phyloP scores from a whole-genome alignment of 1,284 basidiomycete species.

The Trametes pubescens region DNA sequence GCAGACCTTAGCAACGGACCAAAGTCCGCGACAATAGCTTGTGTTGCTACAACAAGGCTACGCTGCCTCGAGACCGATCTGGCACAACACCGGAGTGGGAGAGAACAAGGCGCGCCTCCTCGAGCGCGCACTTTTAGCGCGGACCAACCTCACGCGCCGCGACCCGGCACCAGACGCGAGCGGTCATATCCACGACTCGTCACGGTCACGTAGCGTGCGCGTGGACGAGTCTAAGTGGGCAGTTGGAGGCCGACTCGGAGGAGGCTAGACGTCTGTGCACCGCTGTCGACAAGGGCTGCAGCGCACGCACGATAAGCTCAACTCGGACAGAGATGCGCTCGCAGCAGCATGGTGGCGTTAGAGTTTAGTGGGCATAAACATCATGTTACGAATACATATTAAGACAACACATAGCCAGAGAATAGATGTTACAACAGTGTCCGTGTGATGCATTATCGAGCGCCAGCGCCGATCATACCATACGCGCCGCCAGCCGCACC shows the following conservation, averaged over 20 bases:
- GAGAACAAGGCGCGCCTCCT: constrained; percentile 12
- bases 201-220: not conserved
- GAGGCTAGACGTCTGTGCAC: not conserved
- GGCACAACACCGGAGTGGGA: not conserved
- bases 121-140: not conserved
- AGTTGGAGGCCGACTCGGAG: not conserved
- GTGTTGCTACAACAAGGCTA: constrained; percentile 15
- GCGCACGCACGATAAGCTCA: not conserved
- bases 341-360: constrained; percentile 28
- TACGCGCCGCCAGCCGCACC: constrained; percentile 25
- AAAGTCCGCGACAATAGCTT: not conserved
- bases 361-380: constrained; percentile 25
- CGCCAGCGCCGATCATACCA: constrained; percentile 38
- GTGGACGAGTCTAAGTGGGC: not conserved
- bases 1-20: not conserved
- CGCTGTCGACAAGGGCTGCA: not conserved
- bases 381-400: constrained; percentile 31
- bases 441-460: constrained; percentile 32
- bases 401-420: constrained; percentile 18
- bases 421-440: constrained; percentile 38
- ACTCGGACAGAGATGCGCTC: not conserved
- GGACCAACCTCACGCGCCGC: not conserved
- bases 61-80: not conserved
- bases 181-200: not conserved
- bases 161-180: not conserved